Evolutionary conservation across 1,284 basidiomycete genomes (phyloP), one percentile per base, ranked within the genome.

Genomic region (Leucoagaricus sp.): DNA sequence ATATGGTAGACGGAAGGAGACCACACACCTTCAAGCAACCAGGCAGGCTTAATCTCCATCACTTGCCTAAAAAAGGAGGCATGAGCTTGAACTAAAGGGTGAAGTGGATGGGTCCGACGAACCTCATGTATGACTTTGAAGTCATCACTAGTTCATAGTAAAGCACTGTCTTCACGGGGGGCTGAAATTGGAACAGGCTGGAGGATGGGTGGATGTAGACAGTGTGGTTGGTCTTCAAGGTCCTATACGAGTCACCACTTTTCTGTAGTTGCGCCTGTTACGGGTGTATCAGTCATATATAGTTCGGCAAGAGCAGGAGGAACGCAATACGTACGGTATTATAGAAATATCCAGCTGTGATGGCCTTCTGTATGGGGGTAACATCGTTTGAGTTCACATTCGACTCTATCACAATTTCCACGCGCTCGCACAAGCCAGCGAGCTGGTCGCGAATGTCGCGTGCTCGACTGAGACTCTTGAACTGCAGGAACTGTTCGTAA

Each of bases 201-300:
- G 94, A 96, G 2, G 94, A 96, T 0, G 97, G 97, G 67, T 99
- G 97, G 53, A 99, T 91, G 69, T 97, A 92, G 46, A 99, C 94
- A 1, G 95, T 94, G 66, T 96, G 94, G 69, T 89, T 93, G 15
- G 95, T 96, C 75, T 98, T 99, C 62, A 96, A 82, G 12, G 93
- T 96, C 47, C 94, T 82, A 73, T 97, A 98, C 45, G 91, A 93
- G 67, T 95, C 94, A 1, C 94, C 94, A 60, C 91, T 93, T 73
- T 91, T 94, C 70, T 96, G 93, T 45, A 96, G 72, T 63, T 90
- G 85, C 2, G 92, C 93, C 91, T 93, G 61, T 3, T 19, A 38
- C 29, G 0, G 9, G 50, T 25, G 49, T 45, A 21, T n/a, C n/a
- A n/a, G n/a, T n/a, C n/a, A n/a, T n/a, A n/a, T n/a, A n/a, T n/a